Percentiles rank a stretch among this genome's conserved stretches.
Conservation (phyloP, 208 protist genomes). For the Leishmania amazonensis region DNA sequence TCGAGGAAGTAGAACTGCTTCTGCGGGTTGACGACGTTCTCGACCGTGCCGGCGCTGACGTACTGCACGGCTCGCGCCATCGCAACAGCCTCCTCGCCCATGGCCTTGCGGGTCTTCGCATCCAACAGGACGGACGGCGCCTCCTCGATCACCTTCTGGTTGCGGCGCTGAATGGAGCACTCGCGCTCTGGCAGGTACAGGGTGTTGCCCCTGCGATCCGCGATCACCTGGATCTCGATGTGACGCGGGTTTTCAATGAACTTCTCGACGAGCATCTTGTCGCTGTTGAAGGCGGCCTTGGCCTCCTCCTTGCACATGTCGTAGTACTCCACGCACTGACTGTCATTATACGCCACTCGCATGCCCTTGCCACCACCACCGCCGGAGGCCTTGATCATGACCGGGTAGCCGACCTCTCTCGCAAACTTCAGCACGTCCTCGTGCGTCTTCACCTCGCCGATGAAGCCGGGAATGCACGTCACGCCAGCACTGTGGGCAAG, state of each 20-base stretch:
- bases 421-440: slow-evolving; percentile 53
- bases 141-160: slow-evolving; percentile 97
- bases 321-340: slow-evolving; percentile 93
- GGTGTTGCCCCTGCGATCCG: slow-evolving; percentile 89
- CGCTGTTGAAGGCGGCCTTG: slow-evolving; percentile 91
- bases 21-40: slow-evolving; percentile 97
- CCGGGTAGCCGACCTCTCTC: slow-evolving; percentile 89
- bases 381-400: slow-evolving; percentile 97
- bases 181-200: slow-evolving; percentile 96
- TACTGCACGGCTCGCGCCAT: slow-evolving; percentile 92
- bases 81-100: slow-evolving; percentile 83
- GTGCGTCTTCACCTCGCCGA: slow-evolving; percentile 40
- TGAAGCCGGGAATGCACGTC: slow-evolving; percentile 83
- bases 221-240: slow-evolving; percentile 96
- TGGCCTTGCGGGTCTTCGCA: slow-evolving; percentile 59
- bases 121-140: slow-evolving; percentile 80
- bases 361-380: slow-evolving; percentile 64
- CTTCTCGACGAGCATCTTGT: slow-evolving; percentile 93
- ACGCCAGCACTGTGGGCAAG: slow-evolving; percentile 90
- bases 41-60: slow-evolving; percentile 97
- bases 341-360: slow-evolving; percentile 91
- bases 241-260: slow-evolving; percentile 92
- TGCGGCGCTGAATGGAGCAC: slow-evolving; percentile 95
- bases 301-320: slow-evolving; percentile 94
- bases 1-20: slow-evolving; percentile 98